A percentile compares a stretch with the other conserved stretches of the same genome.
These are phyloP conservation scores for Cladophialophora chaetospira DNA, from an alignment of 2,329 filamentous ascomycete genomes.

Conservation along the genomic window DNA sequence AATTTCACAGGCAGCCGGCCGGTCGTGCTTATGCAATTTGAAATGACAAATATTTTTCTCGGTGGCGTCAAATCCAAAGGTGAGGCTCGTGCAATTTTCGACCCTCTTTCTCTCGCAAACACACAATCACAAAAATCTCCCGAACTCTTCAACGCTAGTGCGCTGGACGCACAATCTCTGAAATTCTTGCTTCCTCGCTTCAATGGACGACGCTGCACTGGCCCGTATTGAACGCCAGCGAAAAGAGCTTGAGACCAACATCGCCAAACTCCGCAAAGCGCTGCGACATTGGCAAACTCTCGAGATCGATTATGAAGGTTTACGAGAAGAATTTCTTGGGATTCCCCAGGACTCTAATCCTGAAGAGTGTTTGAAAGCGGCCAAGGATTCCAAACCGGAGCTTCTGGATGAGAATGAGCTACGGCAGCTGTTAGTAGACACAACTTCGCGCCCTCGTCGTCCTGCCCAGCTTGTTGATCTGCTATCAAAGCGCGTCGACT, in stretches of 20 bases:
- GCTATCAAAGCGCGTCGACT: slow-evolving; percentile 78
- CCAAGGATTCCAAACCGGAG: slow-evolving; percentile 48
- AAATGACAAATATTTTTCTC: slow-evolving; percentile 14
- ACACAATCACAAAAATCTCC: neutral
- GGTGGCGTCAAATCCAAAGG: slow-evolving; percentile 8
- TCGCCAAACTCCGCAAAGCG: slow-evolving; percentile 71
- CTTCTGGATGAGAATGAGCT: slow-evolving; percentile 56
- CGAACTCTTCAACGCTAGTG: neutral
- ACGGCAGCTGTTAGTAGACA: slow-evolving; percentile 53
- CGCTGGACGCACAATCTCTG: too few species aligned
- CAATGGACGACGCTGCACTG: slow-evolving; percentile 54
- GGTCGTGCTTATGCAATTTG: slow-evolving; percentile 6
- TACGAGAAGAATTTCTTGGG: slow-evolving; percentile 76
- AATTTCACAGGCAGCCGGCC: too few species aligned
- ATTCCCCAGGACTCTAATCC: slow-evolving; percentile 53
- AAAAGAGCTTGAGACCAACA: slow-evolving; percentile 71
- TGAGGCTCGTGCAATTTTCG: neutral
- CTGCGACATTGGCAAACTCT: slow-evolving; percentile 87
- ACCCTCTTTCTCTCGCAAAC: neutral
- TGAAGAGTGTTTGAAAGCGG: slow-evolving; percentile 56
- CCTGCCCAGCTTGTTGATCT: slow-evolving; percentile 63
- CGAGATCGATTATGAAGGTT: slow-evolving; percentile 86
- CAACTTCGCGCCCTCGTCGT: slow-evolving; percentile 52
- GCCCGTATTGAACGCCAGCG: slow-evolving; percentile 74
- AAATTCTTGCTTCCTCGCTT: neutral